phyloP scores from a whole-genome alignment of 768 basidiomycete species.

The Hericium coralloides region DNA sequence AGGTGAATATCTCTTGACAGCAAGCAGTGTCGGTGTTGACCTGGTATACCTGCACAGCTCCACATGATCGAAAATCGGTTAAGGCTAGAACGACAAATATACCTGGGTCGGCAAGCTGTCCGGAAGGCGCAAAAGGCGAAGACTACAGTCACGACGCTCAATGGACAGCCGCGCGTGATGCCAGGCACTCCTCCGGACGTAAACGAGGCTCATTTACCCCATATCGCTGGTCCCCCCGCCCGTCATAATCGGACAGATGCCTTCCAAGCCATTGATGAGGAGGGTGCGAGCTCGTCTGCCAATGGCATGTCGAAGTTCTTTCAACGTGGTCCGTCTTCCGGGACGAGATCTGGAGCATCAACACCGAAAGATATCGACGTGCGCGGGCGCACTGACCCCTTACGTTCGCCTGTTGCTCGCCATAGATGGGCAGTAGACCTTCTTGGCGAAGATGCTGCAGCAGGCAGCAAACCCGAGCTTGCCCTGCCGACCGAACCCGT shows the following conservation, averaged over 20 bases:
- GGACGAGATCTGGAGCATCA: constrained; percentile 2
- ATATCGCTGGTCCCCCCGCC: neutral
- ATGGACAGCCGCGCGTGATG: neutral
- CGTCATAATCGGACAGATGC: neutral
- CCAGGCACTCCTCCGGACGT: neutral
- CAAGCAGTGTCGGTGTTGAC: neutral
- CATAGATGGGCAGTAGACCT: neutral
- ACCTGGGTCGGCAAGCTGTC: constrained; percentile 65
- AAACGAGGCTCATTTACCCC: neutral
- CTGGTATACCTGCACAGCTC: constrained; percentile 37
- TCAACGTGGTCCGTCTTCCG: neutral
- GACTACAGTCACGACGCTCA: constrained; percentile 12
- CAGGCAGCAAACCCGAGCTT: constrained; percentile 2
- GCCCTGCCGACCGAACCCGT: too few species aligned
- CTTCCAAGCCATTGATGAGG: neutral
- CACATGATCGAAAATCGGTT: constrained; percentile 94
- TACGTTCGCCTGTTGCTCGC: neutral
- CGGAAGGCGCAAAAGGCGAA: constrained; percentile 41
- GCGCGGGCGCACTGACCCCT: neutral
- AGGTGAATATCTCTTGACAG: constrained; percentile 37
- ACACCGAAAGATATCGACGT: neutral
- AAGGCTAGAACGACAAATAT: constrained; percentile 75
- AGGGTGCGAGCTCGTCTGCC: neutral
- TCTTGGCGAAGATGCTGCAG: neutral
- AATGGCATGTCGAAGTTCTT: neutral